Conservation (phyloP, 768 basidiomycete species). For the Tephrocybe sp. region DNA sequence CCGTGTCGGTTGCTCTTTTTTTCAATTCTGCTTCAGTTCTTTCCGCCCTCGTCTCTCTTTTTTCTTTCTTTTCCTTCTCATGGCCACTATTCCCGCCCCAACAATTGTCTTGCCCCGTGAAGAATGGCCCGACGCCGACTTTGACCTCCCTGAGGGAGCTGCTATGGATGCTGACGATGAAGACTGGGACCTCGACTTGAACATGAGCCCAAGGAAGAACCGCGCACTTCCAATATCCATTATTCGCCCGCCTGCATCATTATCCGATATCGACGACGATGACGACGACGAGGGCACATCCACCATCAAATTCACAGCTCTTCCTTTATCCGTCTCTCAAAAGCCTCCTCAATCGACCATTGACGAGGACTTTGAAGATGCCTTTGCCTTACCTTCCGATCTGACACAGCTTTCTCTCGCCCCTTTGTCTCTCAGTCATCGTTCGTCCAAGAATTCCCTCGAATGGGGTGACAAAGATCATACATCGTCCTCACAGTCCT, state of each 20-base stretch:
- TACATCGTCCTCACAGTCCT: slow-evolving; percentile 83
- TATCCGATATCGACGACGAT: slow-evolving; percentile 51
- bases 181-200: slow-evolving; percentile 84
- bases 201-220: slow-evolving; percentile 57
- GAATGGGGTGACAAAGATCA: slow-evolving; percentile 87
- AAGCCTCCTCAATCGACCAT: slow-evolving; percentile 39
- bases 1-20: slow-evolving; percentile 18
- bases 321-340: slow-evolving; percentile 39
- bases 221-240: slow-evolving; percentile 49
- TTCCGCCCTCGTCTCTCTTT: slow-evolving; percentile 8
- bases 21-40: slow-evolving; percentile 10
- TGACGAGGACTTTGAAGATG: slow-evolving; percentile 84
- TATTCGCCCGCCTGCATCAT: slow-evolving; percentile 64
- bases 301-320: slow-evolving; percentile 73
- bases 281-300: slow-evolving; percentile 83
- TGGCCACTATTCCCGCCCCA: slow-evolving; percentile 64
- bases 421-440: slow-evolving; percentile 72
- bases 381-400: slow-evolving; percentile 76
- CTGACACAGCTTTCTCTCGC: slow-evolving; percentile 82
- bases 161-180: slow-evolving; percentile 65
- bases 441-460: slow-evolving; percentile 79
- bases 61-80: slow-evolving; percentile 27
- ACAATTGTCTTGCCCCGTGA: slow-evolving; percentile 55
- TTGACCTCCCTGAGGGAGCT: slow-evolving; percentile 78
- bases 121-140: slow-evolving; percentile 88